Percentiles rank a stretch among this genome's conserved stretches.
Conservation (phyloP, 805 yeast species). For the Candida lessepsii region DNA sequence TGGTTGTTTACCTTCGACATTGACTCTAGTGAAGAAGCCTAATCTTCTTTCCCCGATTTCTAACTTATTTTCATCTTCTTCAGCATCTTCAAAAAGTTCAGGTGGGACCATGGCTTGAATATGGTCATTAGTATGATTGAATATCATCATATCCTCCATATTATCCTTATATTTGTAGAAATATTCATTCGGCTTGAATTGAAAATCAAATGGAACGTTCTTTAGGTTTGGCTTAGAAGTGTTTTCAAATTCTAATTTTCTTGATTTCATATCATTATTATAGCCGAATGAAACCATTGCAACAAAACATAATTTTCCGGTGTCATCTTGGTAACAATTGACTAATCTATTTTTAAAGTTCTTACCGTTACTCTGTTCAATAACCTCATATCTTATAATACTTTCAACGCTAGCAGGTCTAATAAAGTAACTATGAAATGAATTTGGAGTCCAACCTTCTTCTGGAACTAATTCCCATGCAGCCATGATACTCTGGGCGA, state of each 20-base stretch:
- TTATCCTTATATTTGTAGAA: conserved; percentile 27
- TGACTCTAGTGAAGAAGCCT: conserved; percentile 32
- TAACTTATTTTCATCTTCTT: conserved; percentile 10
- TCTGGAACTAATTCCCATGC: conserved; percentile 32
- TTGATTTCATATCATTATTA: conserved; percentile 23
- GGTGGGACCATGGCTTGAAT: conserved; percentile 16
- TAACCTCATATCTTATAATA: conserved; percentile 32
- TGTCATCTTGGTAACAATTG: conserved; percentile 29
- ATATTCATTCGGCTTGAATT: conserved; percentile 24
- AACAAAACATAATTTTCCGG: conserved; percentile 29
- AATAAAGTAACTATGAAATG: conserved; percentile 39
- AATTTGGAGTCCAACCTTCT: conserved; percentile 34
- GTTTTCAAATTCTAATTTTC: conserved; percentile 15
- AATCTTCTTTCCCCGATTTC: conserved; percentile 26
- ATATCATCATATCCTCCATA: conserved; percentile 13
- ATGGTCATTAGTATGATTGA: conserved; percentile 26
- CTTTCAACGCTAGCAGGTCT: conserved; percentile 32
- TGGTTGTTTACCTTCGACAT: conserved; percentile 24
- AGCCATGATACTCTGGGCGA: conserved; percentile 38
- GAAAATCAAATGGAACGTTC: conserved; percentile 33
- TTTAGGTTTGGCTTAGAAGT: conserved; percentile 18
- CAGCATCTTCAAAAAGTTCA: conserved; percentile 17
- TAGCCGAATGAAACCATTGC: conserved; percentile 36
- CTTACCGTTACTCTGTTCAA: conserved; percentile 32
- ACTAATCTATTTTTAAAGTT: conserved; percentile 35